phyloP scores from a whole-genome alignment of 331 rosid genomes.

The Erythrophleum ivorense region DNA sequence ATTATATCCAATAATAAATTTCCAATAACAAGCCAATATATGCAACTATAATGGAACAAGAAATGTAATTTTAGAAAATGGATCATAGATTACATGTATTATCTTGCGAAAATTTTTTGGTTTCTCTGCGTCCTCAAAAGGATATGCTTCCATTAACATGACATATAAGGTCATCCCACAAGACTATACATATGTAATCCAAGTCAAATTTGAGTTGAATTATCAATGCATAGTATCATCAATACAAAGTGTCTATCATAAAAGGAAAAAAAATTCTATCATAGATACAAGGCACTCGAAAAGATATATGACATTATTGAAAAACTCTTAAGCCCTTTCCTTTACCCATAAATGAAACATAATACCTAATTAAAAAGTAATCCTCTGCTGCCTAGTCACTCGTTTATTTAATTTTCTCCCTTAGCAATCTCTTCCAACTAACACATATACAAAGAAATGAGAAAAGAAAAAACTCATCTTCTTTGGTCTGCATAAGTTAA shows the following conservation, averaged over 20 bases:
- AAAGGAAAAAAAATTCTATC: background rate
- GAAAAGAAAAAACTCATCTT: background rate
- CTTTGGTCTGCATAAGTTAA: background rate
- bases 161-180: constrained; percentile 98
- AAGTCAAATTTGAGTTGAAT: constrained; percentile 36
- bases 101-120: constrained; percentile 96
- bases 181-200: constrained; percentile 98
- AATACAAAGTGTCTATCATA: background rate
- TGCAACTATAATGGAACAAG: too few species aligned
- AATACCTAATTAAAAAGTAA: background rate
- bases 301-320: too few species aligned
- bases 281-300: background rate
- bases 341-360: background rate
- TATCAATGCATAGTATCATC: background rate
- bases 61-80: too few species aligned
- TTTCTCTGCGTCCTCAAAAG: constrained; percentile 93
- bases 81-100: constrained; percentile 64
- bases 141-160: constrained; percentile 98
- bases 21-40: too few species aligned
- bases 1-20: too few species aligned
- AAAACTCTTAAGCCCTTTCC: background rate
- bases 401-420: background rate
- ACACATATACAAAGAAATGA: background rate
- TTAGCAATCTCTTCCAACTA: background rate
- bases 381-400: background rate